A percentile compares a stretch with the other conserved stretches of the same genome.
phyloP scores from a whole-genome alignment of 2,329 filamentous ascomycete species.

The Monilinia vaccinii-corymbosi region DNA sequence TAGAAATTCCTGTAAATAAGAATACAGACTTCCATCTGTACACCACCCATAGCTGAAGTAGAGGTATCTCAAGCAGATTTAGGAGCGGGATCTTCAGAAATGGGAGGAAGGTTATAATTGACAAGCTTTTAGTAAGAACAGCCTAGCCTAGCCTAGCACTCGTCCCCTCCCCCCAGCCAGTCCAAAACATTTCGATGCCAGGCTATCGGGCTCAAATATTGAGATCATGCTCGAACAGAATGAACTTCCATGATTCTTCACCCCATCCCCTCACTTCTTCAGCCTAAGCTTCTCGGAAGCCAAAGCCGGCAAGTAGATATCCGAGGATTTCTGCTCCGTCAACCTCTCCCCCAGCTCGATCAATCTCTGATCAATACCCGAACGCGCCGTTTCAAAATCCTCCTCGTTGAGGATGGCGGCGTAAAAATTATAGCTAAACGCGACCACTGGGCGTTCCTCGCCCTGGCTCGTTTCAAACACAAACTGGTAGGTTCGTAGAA shows the following conservation, averaged over 20 bases:
- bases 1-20: not conserved
- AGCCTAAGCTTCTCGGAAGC: not conserved
- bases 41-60: not conserved
- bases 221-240: not conserved
- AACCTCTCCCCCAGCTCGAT: not conserved
- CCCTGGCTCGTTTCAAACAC: not conserved
- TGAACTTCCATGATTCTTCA: not conserved
- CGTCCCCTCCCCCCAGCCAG: not conserved
- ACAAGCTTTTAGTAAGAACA: not conserved
- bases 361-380: not conserved
- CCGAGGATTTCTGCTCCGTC: not conserved
- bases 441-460: not conserved
- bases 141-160: too few species aligned
- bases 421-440: not conserved
- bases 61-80: not conserved
- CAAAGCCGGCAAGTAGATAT: not conserved
- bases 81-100: not conserved
- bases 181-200: not conserved
- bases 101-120: not conserved
- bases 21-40: not conserved
- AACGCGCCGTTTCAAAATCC: not conserved
- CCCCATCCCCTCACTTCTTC: not conserved
- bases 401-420: not conserved
- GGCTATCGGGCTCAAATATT: not conserved
- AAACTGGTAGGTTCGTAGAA: not conserved